Evolutionary conservation across 2,329 filamentous ascomycete species (phyloP).

Genomic region (Exophiala spinifera): DNA sequence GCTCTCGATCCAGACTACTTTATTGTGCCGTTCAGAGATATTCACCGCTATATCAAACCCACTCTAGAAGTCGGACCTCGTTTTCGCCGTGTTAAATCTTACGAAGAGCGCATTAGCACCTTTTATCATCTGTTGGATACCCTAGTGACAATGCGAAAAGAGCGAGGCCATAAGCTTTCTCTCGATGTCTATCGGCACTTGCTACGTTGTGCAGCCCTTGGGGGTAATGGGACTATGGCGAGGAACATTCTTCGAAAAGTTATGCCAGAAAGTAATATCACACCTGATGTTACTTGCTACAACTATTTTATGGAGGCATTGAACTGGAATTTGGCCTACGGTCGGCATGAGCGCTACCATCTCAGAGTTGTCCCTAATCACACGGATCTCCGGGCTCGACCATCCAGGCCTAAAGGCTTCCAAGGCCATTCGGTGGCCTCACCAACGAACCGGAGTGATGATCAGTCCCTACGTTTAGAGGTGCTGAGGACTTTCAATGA

Average conservation of each 20-base stretch:
- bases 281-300: constrained; percentile 51
- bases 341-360: constrained; percentile 40
- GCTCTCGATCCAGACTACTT: constrained; percentile 59
- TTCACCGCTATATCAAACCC: constrained; percentile 51
- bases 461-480: constrained; percentile 20
- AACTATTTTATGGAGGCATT: constrained; percentile 54
- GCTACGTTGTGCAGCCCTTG: constrained; percentile 50
- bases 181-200: constrained; percentile 52
- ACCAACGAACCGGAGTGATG: constrained; percentile 9
- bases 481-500: constrained; percentile 44
- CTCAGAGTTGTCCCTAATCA: constrained; percentile 35
- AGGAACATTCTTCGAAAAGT: constrained; percentile 45
- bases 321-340: constrained; percentile 46
- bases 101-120: constrained; percentile 39
- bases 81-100: constrained; percentile 40
- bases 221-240: constrained; percentile 46
- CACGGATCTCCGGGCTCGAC: constrained; percentile 25
- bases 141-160: constrained; percentile 40
- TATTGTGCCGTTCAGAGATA: constrained; percentile 44
- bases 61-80: constrained; percentile 34
- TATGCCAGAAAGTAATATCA: constrained; percentile 39
- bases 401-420: constrained; percentile 20
- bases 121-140: constrained; percentile 39
- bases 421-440: constrained; percentile 28
- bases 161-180: constrained; percentile 38